A percentile compares a stretch with the other conserved stretches of the same genome.
Conservation (phyloP, 2,329 filamentous ascomycete species). For the Stagonosporopsis tanaceti region DNA sequence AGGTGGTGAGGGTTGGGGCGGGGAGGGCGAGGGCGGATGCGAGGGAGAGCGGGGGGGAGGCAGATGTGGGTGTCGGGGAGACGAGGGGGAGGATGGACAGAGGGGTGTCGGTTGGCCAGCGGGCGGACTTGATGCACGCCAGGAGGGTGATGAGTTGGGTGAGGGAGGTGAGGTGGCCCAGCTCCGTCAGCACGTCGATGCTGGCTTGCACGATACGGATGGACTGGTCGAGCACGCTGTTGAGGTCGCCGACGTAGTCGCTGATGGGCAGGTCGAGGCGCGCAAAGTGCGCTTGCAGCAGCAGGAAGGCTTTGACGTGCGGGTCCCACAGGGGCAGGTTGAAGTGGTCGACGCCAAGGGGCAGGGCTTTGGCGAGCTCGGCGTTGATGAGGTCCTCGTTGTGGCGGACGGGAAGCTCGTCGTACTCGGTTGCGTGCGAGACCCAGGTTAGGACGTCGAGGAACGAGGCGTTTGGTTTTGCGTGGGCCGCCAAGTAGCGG, state of each 20-base stretch:
- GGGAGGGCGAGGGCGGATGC: constrained; percentile 44
- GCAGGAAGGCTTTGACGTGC: constrained; percentile 92
- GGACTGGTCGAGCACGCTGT: constrained; percentile 86
- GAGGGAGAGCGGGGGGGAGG: constrained; percentile 41
- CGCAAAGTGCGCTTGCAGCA: constrained; percentile 94
- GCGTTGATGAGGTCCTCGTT: constrained; percentile 98
- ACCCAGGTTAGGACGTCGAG: constrained; percentile 90
- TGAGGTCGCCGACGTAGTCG: constrained; percentile 96
- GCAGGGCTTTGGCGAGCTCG: constrained; percentile 83
- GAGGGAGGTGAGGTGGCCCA: constrained; percentile 81
- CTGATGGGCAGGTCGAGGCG: constrained; percentile 91
- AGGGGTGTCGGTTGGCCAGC: constrained; percentile 86
- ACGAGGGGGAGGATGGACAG: constrained; percentile 82
- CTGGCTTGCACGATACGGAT: constrained; percentile 96
- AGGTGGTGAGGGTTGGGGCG: constrained; percentile 32
- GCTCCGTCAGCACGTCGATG: constrained; percentile 90
- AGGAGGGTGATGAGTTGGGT: constrained; percentile 84
- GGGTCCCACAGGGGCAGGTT: constrained; percentile 96
- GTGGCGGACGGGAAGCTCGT: constrained; percentile 95
- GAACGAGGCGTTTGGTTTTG: constrained; percentile 78
- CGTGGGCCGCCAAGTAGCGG: constrained; percentile 79
- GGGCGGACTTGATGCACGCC: constrained; percentile 89
- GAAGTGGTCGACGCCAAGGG: constrained; percentile 68
- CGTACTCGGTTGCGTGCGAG: constrained; percentile 91
- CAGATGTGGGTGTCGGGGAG: constrained; percentile 50